Evolutionary conservation across 306 rosid genomes (phyloP).

Genomic region (Morella rubra): DNA sequence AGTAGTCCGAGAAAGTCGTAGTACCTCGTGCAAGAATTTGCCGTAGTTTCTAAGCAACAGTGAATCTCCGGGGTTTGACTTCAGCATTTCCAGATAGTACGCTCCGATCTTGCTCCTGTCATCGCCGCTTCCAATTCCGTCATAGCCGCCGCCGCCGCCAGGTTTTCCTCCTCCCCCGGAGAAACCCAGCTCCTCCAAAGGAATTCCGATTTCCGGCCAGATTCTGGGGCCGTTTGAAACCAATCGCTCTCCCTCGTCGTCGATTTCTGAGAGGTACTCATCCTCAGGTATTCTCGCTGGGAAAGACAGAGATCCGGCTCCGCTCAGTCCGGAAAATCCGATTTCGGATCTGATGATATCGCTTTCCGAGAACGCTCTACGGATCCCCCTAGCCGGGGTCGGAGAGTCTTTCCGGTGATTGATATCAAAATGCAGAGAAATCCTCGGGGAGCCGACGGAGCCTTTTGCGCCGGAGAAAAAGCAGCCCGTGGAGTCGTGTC

Average conservation of each 20-base stretch:
- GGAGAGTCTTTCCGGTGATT: constrained; percentile 14
- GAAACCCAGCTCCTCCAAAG: constrained; percentile 21
- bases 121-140: constrained; percentile 29
- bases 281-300: constrained; percentile 39
- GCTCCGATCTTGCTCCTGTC: constrained; percentile 57
- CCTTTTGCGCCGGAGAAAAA: constrained; percentile 26
- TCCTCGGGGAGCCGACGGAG: constrained; percentile 29
- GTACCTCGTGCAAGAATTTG: constrained; percentile 77
- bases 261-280: constrained; percentile 7
- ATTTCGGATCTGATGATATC: constrained; percentile 13
- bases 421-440: constrained; percentile 45
- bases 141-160: constrained; percentile 9
- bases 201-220: constrained; percentile 23
- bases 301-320: constrained; percentile 22
- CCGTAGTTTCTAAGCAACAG: constrained; percentile 81
- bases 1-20: neutral
- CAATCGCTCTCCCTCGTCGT: neutral
- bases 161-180: neutral
- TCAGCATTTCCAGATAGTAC: constrained; percentile 65
- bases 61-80: constrained; percentile 69
- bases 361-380: constrained; percentile 42
- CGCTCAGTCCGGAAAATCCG: constrained; percentile 16
- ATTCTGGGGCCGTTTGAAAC: neutral
- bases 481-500: constrained; percentile 36
- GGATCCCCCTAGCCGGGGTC: constrained; percentile 9